phyloP scores from a whole-genome alignment of 331 rosid genomes.

The Arachis monticola region DNA sequence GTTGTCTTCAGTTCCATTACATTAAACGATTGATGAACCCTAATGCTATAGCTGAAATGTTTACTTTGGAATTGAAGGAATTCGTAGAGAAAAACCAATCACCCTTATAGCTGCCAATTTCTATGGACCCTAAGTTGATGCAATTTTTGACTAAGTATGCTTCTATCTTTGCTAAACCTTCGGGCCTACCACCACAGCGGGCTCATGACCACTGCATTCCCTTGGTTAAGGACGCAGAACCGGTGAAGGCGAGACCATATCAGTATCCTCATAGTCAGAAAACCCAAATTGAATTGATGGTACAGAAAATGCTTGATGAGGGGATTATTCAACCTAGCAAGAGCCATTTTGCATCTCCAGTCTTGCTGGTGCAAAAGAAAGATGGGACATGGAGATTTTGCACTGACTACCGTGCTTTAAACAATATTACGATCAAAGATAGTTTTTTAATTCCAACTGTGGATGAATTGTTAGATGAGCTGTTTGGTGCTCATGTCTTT shows the following conservation, averaged over 20 bases:
- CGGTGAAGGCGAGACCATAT: not conserved
- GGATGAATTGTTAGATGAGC: not conserved
- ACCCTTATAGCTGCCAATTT: too few species aligned
- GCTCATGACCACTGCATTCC: not conserved
- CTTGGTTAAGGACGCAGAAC: not conserved
- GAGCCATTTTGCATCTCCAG: not conserved
- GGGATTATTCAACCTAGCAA: not conserved
- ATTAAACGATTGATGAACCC: too few species aligned
- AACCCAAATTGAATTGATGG: not conserved
- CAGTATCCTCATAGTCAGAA: too few species aligned
- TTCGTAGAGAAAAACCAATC: accelerated
- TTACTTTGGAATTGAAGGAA: too few species aligned
- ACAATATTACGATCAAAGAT: too few species aligned
- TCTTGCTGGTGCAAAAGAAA: too few species aligned
- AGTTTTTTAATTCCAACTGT: not conserved
- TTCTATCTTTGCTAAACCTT: not conserved
- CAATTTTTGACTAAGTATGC: too few species aligned
- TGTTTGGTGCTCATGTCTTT: not conserved
- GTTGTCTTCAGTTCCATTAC: too few species aligned
- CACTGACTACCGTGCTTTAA: not conserved
- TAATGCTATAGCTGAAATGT: too few species aligned
- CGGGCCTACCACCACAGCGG: not conserved
- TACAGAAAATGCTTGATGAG: not conserved
- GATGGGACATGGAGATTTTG: not conserved
- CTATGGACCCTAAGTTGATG: not conserved